Conservation (phyloP, 1,284 basidiomycete species). For the Porphyrellus sp. region DNA sequence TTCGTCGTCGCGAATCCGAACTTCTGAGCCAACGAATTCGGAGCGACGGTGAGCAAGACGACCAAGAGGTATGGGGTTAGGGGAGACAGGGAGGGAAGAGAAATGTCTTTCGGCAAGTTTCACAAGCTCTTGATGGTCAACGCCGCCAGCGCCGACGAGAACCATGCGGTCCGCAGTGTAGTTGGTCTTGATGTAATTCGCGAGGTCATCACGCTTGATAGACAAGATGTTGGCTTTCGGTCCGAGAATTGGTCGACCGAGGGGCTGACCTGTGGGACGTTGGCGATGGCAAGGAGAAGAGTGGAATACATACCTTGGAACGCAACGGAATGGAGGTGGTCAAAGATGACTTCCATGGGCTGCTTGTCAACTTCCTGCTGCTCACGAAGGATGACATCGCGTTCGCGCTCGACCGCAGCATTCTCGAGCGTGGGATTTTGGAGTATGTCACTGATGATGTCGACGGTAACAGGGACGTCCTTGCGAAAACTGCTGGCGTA, state of each 20-base stretch:
- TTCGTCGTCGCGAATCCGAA: conserved; percentile 93
- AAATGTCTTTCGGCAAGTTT: conserved; percentile 96
- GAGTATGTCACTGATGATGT: conserved; percentile 98
- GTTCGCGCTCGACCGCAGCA: conserved; percentile 89
- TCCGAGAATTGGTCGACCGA: conserved; percentile 97
- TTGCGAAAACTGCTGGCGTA: conserved; percentile 99
- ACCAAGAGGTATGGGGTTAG: conserved; percentile 88
- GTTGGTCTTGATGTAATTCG: conserved; percentile 94
- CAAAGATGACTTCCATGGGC: conserved; percentile 97
- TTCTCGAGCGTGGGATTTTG: conserved; percentile 96
- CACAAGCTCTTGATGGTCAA: conserved; percentile 91
- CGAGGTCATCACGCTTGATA: conserved; percentile 89
- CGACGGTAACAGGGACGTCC: conserved; percentile 89
- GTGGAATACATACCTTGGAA: conserved; percentile 76
- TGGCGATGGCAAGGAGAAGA: conserved; percentile 10
- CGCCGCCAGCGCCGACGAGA: conserved; percentile 94
- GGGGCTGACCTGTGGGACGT: conserved; percentile 70
- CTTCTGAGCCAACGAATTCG: conserved; percentile 91
- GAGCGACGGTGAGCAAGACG: conserved; percentile 73
- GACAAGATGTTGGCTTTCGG: conserved; percentile 96
- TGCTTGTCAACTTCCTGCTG: conserved; percentile 99
- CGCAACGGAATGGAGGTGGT: conserved; percentile 95
- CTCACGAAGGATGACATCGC: conserved; percentile 95
- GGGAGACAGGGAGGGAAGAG: conserved; percentile 81
- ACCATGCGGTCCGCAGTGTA: conserved; percentile 99